Conservation (phyloP, 2,329 filamentous ascomycete species). For the Bisporella sp. region DNA sequence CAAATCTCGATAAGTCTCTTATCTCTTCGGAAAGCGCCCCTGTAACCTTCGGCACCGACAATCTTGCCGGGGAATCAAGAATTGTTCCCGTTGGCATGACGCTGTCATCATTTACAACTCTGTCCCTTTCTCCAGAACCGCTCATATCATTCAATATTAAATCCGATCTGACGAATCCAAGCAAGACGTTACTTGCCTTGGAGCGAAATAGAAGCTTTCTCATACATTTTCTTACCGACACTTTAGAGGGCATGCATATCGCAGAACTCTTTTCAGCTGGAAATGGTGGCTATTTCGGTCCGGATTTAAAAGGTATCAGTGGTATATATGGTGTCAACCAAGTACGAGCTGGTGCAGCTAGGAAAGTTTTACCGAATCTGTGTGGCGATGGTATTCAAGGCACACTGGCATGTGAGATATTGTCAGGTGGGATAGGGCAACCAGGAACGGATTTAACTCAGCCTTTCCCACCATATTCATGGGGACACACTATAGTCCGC, state of each 20-base stretch:
- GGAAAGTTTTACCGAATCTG: conserved; percentile 8
- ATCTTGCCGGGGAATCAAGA: no score
- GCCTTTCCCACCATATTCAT: no score
- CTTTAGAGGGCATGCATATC: conserved; percentile 11
- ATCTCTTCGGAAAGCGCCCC: no score
- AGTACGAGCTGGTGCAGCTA: not conserved
- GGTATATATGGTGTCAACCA: no score
- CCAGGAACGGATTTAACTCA: no score
- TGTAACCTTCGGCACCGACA: no score
- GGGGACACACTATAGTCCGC: no score
- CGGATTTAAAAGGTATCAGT: not conserved
- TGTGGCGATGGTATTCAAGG: conserved; percentile 8
- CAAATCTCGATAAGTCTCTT: conserved; percentile 1
- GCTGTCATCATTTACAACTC: conserved; percentile 27
- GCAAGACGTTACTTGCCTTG: conserved; percentile 20
- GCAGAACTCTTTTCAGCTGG: conserved; percentile 21
- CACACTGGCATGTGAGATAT: not conserved
- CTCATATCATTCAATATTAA: conserved; percentile 27
- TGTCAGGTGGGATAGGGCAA: no score
- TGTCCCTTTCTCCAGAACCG: conserved; percentile 22
- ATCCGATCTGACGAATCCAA: conserved; percentile 13
- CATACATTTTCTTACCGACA: conserved; percentile 19
- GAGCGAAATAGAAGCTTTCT: conserved; percentile 14
- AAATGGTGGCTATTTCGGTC: conserved; percentile 1
- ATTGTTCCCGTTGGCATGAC: conserved; percentile 18